Evolutionary conservation across 371 early-diverging fungal species (phyloP).

Genomic region (Coemansia sp.): DNA sequence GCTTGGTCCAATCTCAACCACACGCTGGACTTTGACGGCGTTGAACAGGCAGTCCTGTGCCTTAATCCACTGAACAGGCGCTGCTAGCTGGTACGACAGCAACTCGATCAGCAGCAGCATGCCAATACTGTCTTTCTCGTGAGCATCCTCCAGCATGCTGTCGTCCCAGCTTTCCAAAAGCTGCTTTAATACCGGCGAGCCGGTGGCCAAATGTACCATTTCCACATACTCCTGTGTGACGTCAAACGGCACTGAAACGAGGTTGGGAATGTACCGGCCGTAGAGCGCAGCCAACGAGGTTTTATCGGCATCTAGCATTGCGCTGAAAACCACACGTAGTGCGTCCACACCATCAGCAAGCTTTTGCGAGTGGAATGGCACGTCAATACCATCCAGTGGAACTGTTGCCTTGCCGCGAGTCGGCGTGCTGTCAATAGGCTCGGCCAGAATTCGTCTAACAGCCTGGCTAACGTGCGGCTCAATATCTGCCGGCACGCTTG

Average conservation of each 20-base stretch:
- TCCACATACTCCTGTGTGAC: conserved; percentile 78
- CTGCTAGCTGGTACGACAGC: conserved; percentile 90
- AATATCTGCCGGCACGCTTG: conserved; percentile 57
- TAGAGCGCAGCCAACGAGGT: conserved; percentile 75
- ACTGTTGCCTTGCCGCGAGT: conserved; percentile 90
- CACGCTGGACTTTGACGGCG: conserved; percentile 77
- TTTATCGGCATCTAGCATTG: conserved; percentile 73
- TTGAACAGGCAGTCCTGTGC: conserved; percentile 87
- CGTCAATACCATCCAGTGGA: conserved; percentile 90
- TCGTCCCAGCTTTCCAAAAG: conserved; percentile 81
- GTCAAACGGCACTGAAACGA: conserved; percentile 88
- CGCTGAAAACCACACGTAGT: conserved; percentile 82
- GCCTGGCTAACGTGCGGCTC: conserved; percentile 64
- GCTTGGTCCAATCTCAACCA: conserved; percentile 89
- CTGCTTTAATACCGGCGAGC: conserved; percentile 68
- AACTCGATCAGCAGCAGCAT: conserved; percentile 75
- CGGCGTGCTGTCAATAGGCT: conserved; percentile 55
- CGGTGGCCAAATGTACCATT: conserved; percentile 71
- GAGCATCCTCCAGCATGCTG: conserved; percentile 13
- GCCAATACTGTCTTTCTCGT: not conserved
- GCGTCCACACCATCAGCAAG: conserved; percentile 83
- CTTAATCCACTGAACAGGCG: conserved; percentile 95
- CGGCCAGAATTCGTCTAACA: conserved; percentile 66
- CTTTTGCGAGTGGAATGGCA: conserved; percentile 96
- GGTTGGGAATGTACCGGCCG: conserved; percentile 91